Conservation (phyloP, 2,329 filamentous ascomycete genomes). For the Raffaelea ambrosiae region DNA sequence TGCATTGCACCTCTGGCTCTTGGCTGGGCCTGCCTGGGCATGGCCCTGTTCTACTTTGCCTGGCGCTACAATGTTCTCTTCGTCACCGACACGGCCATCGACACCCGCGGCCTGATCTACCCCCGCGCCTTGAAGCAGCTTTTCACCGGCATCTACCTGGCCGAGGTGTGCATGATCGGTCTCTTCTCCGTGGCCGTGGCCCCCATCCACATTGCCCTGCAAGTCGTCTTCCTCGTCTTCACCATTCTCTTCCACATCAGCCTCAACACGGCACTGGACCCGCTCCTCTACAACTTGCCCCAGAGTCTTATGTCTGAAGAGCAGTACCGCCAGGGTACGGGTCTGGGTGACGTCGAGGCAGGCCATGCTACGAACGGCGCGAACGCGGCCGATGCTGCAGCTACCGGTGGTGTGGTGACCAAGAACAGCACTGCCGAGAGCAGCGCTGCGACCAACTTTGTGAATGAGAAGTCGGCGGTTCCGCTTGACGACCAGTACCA, state of each 20-base stretch:
- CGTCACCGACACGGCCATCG: slow-evolving; percentile 68
- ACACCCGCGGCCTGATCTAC: slow-evolving; percentile 89
- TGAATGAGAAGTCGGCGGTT: slow-evolving; percentile 11
- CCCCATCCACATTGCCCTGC: slow-evolving; percentile 63
- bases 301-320: slow-evolving; percentile 54
- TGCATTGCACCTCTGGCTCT: slow-evolving; percentile 78
- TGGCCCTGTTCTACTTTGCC: slow-evolving; percentile 73
- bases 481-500: slow-evolving; percentile 12
- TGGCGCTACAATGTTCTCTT: slow-evolving; percentile 86
- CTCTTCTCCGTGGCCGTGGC: slow-evolving; percentile 64
- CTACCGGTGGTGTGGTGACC: background rate
- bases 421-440: slow-evolving; percentile 19
- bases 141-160: slow-evolving; percentile 72
- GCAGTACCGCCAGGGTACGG: slow-evolving; percentile 17
- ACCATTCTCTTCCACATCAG: slow-evolving; percentile 67
- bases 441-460: slow-evolving; percentile 1
- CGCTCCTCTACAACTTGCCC: slow-evolving; percentile 71
- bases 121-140: slow-evolving; percentile 83
- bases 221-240: slow-evolving; percentile 67
- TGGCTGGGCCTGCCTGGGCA: slow-evolving; percentile 71
- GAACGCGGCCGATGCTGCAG: slow-evolving; percentile 5
- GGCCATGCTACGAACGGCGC: slow-evolving; percentile 6
- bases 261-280: slow-evolving; percentile 64
- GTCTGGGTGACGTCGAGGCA: slow-evolving; percentile 14
- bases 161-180: slow-evolving; percentile 72